Evolutionary conservation across 331 rosid genomes (phyloP).

Genomic region (Saraca asoca): DNA sequence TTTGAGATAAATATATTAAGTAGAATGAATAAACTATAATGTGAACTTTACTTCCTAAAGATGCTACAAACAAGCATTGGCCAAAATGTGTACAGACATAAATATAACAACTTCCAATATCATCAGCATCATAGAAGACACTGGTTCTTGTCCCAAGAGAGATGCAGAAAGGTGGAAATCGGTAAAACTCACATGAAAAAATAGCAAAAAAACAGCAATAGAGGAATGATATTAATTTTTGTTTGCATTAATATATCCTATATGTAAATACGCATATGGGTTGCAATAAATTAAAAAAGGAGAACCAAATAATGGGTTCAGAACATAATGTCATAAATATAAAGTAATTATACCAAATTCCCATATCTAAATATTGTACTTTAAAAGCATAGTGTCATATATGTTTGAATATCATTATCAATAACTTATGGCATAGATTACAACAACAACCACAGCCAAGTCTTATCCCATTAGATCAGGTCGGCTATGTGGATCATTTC

Average conservation of each 20-base stretch:
- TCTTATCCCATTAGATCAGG: no score
- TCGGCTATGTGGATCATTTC: no score
- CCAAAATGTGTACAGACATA: conserved; percentile 7
- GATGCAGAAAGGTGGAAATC: not conserved
- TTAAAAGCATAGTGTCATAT: not conserved
- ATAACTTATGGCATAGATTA: not conserved
- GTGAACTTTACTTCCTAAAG: conserved; percentile 2
- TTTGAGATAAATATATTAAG: conserved; percentile 1
- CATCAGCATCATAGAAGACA: not conserved
- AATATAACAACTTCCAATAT: not conserved
- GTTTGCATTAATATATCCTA: not conserved
- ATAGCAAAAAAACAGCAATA: not conserved
- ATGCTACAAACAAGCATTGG: conserved; percentile 14
- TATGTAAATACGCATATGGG: not conserved
- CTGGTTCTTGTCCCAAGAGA: not conserved
- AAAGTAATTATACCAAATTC: conserved; percentile 5
- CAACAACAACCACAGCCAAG: no score
- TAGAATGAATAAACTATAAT: not conserved
- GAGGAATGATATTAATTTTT: conserved; percentile 13
- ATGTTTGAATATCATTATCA: conserved; percentile 15
- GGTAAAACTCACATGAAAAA: not conserved
- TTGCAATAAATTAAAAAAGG: conserved; percentile 18
- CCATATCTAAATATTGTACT: conserved; percentile 1
- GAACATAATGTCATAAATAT: conserved; percentile 2
- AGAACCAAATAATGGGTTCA: conserved; percentile 15